Evolutionary conservation across 1,284 basidiomycete genomes (phyloP).

Genomic region (Austroboletus niveus): DNA sequence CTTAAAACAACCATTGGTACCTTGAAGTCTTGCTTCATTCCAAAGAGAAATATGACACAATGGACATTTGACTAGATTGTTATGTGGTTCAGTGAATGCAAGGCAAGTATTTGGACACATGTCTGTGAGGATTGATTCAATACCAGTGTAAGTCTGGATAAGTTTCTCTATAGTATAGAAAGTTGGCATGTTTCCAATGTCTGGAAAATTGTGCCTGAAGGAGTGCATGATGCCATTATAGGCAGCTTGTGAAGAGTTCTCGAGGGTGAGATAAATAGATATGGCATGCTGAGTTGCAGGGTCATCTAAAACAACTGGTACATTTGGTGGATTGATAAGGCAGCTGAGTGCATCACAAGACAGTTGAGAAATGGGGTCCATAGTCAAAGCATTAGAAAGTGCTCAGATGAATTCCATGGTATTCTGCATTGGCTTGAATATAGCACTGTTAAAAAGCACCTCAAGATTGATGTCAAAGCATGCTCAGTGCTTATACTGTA

Average conservation of each 20-base stretch:
- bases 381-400: no score
- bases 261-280: not conserved
- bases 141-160: slow-evolving; percentile 3
- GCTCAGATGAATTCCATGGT: no score
- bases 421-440: no score
- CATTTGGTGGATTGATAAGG: no score
- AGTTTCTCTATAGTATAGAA: not conserved
- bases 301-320: no score
- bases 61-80: slow-evolving; percentile 4
- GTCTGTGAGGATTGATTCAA: slow-evolving; percentile 4
- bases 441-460: no score
- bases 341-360: no score
- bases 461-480: no score
- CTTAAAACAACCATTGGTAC: not conserved
- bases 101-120: slow-evolving; percentile 13
- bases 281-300: no score
- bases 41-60: slow-evolving; percentile 25
- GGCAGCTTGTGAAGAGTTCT: not conserved
- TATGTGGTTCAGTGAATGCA: slow-evolving; percentile 12
- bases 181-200: not conserved
- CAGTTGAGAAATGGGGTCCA: no score
- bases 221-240: not conserved
- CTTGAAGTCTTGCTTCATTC: slow-evolving; percentile 5
- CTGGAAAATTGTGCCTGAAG: not conserved
- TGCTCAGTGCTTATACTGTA: no score